Evolutionary conservation across 495 filamentous ascomycete species (phyloP), one percentile per base, ranked within the genome.

Genomic region (Aspergillus affinis): DNA sequence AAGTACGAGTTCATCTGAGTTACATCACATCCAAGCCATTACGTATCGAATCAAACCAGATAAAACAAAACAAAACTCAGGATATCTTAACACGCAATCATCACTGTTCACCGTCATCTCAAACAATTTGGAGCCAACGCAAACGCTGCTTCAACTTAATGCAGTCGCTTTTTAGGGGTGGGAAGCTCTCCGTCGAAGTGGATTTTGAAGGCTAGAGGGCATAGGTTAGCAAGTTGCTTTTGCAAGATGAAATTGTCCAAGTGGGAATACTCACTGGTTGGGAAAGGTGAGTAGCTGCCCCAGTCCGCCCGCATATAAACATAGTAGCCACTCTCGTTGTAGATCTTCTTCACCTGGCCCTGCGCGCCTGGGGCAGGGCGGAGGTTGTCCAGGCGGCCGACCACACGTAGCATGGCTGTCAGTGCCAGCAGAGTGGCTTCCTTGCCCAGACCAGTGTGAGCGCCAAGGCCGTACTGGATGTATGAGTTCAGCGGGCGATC

Each of bases 271-370:
- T 78, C 84, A 74, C 83, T 87, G 27, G 82, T 86, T 0, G 91
- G 91, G 78, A 91, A 93, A 7, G 88, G 81, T 69, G 81, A 89
- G 73, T 86, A 86, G 30, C 81, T 79, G 26, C 87, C 86, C 73
- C 86, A 83, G 65, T 95, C 89, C 71, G 90, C 85, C 54, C 84
- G 83, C 76, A 96, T 81, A 63, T 92, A 95, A 26, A 85, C 69
- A 26, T 83, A 84, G 68, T 82, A 84, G 0, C 83, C 88, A 17
- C 81, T 86, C 3, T 80, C 76, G 45, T 78, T 79, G 0, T 77
- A 73, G 12, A 93, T 77, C 76, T 86, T 89, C 81, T 93, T 92
- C 51, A 95, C 70, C 65, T 86, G 71, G 0, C 91, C 91, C 73
- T 88, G 84, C 1, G 80, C 76, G 2, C 90, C 90, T 0, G 82